phyloP scores from a whole-genome alignment of 176 grass and related monocot species.

The Paspalum vaginatum region DNA sequence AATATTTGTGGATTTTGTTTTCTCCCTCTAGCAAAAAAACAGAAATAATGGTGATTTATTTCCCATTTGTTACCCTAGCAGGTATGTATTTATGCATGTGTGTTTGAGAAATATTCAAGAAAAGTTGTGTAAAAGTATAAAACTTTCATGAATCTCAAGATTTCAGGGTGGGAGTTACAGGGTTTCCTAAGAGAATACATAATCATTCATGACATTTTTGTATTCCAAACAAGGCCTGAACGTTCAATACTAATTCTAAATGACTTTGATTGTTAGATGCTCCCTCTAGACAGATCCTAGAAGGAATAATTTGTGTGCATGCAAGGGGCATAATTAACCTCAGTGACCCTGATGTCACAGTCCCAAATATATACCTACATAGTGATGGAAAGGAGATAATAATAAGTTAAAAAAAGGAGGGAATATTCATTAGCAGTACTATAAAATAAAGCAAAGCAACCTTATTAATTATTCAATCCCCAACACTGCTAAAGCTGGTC shows the following conservation, averaged over 20 bases:
- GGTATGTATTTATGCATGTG: background rate
- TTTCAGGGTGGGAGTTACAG: background rate
- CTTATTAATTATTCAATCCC: constrained; percentile 18
- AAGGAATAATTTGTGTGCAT: background rate
- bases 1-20: too few relatives aligned
- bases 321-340: background rate
- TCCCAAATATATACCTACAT: background rate
- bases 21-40: too few relatives aligned
- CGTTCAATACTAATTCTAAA: too few relatives aligned
- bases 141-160: background rate
- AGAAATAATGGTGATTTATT: too few relatives aligned
- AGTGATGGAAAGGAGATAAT: background rate
- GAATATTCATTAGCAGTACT: background rate
- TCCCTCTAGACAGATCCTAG: background rate
- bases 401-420: background rate
- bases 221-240: background rate
- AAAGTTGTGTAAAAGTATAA: background rate
- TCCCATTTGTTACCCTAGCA: too few relatives aligned
- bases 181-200: background rate
- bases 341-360: background rate
- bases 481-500: background rate
- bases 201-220: background rate
- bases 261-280: background rate
- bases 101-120: background rate
- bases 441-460: constrained; percentile 3